These are phyloP conservation scores for Leccinum longicurvipes DNA, from an alignment of 768 basidiomycete species.

Conservation along the genomic window DNA sequence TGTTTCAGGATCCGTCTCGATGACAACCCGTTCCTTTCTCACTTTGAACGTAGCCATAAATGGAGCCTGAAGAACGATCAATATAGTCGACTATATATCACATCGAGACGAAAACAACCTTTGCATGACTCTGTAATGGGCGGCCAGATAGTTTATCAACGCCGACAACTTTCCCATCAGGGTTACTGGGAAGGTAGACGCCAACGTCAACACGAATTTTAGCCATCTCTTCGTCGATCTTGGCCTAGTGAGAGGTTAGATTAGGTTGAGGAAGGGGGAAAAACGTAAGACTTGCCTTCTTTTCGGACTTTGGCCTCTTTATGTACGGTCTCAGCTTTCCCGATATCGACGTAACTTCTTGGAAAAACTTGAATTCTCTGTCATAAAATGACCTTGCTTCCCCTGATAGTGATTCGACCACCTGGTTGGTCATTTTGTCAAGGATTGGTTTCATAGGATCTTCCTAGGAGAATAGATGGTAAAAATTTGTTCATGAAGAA, in stretches of 20 bases:
- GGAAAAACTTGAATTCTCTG: constrained; percentile 93
- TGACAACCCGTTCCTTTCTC: constrained; percentile 71
- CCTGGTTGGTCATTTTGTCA: constrained; percentile 77
- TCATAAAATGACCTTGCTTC: constrained; percentile 88
- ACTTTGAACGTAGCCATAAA: constrained; percentile 99
- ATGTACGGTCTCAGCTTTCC: constrained; percentile 96
- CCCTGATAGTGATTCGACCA: constrained; percentile 85
- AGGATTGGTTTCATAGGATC: constrained; percentile 95
- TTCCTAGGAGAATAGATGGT: constrained; percentile 47
- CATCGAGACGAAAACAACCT: constrained; percentile 45
- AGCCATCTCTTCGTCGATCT: constrained; percentile 99
- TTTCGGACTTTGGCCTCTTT: constrained; percentile 92
- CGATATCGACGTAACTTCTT: constrained; percentile 95
- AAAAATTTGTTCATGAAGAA: neutral
- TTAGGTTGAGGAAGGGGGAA: neutral
- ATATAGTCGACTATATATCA: neutral
- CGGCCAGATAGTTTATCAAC: constrained; percentile 96
- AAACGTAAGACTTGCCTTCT: constrained; percentile 59
- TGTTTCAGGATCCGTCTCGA: constrained; percentile 71
- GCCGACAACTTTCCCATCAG: constrained; percentile 95
- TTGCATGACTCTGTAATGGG: constrained; percentile 95
- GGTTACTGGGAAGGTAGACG: constrained; percentile 96
- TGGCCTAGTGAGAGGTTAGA: constrained; percentile 54
- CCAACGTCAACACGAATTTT: constrained; percentile 92
- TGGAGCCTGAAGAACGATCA: constrained; percentile 64